Evolutionary conservation across 768 basidiomycete species (phyloP).

Genomic region (Suillus occidentalis): DNA sequence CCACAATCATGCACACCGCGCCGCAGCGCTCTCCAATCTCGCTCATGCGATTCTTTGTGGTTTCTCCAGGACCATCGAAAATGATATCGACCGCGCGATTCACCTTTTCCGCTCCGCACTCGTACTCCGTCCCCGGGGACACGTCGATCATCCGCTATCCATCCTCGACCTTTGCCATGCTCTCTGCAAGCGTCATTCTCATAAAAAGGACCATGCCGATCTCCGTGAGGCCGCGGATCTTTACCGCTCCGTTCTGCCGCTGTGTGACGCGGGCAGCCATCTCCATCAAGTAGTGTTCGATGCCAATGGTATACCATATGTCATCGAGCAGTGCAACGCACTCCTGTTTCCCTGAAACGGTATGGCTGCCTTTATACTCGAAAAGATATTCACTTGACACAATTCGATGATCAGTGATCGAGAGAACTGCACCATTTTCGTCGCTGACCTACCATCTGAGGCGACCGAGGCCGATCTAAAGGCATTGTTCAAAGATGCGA

Average conservation of each 20-base stretch:
- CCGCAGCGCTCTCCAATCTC: constrained; percentile 5
- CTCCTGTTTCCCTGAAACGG: constrained; percentile 57
- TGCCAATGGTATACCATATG: background rate
- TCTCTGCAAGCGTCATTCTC: background rate
- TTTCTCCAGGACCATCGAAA: background rate
- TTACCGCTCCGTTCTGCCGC: background rate
- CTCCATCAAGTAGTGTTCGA: background rate
- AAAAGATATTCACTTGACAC: background rate
- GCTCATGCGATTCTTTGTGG: background rate
- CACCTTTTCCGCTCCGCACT: background rate
- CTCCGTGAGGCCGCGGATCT: background rate
- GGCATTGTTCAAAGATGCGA: constrained; percentile 82
- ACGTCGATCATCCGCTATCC: background rate
- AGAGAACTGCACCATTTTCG: constrained; percentile 91
- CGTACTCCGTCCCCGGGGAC: background rate
- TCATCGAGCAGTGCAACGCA: background rate
- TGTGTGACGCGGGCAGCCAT: background rate
- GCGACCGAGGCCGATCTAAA: constrained; percentile 66
- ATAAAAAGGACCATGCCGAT: background rate
- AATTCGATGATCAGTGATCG: constrained; percentile 65
- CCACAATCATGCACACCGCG: background rate
- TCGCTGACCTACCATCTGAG: constrained; percentile 62
- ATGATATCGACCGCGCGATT: background rate
- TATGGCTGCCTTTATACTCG: constrained; percentile 20
- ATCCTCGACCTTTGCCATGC: background rate